Evolutionary conservation across 805 yeast species (phyloP).

Genomic region (Starmera pachycereana): DNA sequence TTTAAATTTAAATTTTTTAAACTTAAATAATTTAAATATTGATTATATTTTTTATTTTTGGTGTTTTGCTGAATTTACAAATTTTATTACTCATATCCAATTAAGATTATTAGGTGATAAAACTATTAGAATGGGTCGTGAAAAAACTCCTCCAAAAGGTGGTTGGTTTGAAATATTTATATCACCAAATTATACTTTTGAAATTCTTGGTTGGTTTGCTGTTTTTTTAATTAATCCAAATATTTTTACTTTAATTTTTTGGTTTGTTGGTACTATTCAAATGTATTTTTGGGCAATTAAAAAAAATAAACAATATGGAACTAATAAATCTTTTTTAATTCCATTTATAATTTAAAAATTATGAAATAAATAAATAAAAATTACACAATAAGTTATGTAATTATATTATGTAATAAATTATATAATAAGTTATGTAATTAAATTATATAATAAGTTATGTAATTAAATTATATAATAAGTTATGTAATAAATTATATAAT

Average conservation of each 20-base stretch:
- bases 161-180: conserved; percentile 74
- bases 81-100: conserved; percentile 59
- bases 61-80: conserved; percentile 55
- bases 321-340: conserved; percentile 64
- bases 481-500: too few species aligned
- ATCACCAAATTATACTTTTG: conserved; percentile 94
- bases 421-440: too few species aligned
- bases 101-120: conserved; percentile 41
- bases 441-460: too few species aligned
- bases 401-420: too few species aligned
- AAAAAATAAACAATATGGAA: conserved; percentile 76
- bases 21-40: too few species aligned
- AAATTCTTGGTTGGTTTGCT: conserved; percentile 63
- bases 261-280: conserved; percentile 60
- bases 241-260: conserved; percentile 65
- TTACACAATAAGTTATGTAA: too few species aligned
- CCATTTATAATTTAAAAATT: conserved; percentile 43
- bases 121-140: conserved; percentile 22
- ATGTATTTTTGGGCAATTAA: conserved; percentile 90
- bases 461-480: too few species aligned
- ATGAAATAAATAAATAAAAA: too few species aligned
- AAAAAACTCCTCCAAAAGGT: conserved; percentile 47
- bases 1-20: conserved; percentile 20
- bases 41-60: conserved; percentile 9
- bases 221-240: conserved; percentile 67